These are phyloP conservation scores for Solanum microdontum DNA, from an alignment of 257 asterid genomes.

Conservation along the genomic window DNA sequence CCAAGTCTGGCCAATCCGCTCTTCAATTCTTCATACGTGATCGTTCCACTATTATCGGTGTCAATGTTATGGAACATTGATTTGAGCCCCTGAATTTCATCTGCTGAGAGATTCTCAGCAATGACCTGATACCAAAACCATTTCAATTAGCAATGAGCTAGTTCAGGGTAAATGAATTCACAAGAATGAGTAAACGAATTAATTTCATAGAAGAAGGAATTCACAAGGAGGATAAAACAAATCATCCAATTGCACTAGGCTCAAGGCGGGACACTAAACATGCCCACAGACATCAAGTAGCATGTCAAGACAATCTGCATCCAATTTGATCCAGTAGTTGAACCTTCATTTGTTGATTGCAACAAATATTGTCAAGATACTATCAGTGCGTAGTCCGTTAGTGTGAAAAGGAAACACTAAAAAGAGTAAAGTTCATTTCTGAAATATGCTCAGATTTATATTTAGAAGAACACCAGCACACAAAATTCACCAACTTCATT, in stretches of 20 bases:
- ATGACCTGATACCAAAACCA: conserved; percentile 37
- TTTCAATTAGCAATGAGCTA: neutral
- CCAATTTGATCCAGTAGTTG: neutral
- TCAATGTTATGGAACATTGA: conserved; percentile 76
- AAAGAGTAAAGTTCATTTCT: neutral
- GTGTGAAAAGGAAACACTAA: neutral
- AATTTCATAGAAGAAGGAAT: neutral
- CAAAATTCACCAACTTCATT: neutral
- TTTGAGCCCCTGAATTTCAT: conserved; percentile 77
- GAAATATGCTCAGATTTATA: neutral
- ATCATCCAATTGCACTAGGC: neutral
- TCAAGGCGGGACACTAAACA: neutral
- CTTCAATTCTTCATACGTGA: conserved; percentile 73
- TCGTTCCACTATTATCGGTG: conserved; percentile 72
- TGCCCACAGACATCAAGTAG: neutral
- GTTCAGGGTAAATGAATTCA: neutral
- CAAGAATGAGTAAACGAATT: neutral
- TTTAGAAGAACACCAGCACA: neutral
- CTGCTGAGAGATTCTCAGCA: conserved; percentile 68
- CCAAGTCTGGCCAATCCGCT: conserved; percentile 73
- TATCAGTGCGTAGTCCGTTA: neutral
- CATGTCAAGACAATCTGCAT: neutral
- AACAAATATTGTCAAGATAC: neutral
- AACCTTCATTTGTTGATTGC: neutral
- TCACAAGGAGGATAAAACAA: neutral